Percentiles rank a stretch among this genome's conserved stretches.
phyloP scores from a whole-genome alignment of 805 yeast genomes.

The Danielia oregonensis region DNA sequence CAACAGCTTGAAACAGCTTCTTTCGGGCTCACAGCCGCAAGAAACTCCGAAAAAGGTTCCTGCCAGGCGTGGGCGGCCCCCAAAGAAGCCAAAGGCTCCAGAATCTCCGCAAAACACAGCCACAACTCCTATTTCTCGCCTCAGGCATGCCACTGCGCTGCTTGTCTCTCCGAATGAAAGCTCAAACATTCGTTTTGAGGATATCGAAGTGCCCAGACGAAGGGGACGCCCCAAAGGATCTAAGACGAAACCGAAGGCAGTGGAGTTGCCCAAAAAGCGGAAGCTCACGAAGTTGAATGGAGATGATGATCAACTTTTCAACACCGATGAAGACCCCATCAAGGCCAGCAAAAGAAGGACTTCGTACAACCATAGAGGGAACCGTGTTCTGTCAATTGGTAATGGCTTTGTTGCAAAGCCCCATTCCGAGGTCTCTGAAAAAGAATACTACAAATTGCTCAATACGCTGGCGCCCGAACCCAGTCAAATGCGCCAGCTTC shows the following conservation, averaged over 20 bases:
- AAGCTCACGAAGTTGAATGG: no score
- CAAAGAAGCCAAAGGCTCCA: conserved; percentile 1
- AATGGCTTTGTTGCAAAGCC: conserved; percentile 69
- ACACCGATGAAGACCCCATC: no score
- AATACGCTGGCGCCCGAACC: conserved; percentile 66
- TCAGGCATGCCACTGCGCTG: conserved; percentile 11
- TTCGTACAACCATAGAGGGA: conserved; percentile 60
- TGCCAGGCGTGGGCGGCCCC: conserved; percentile 3
- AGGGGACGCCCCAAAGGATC: conserved; percentile 3
- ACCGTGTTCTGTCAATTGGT: conserved; percentile 69
- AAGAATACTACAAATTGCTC: conserved; percentile 58
- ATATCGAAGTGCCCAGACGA: conserved; percentile 7
- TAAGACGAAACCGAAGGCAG: no score
- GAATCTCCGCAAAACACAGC: conserved; percentile 11
- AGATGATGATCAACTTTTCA: no score
- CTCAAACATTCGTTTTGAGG: conserved; percentile 7
- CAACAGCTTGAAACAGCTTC: conserved; percentile 15
- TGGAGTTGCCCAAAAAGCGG: no score
- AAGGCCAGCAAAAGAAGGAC: conserved; percentile 46
- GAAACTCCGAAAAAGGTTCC: conserved; percentile 3
- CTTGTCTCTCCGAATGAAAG: conserved; percentile 6
- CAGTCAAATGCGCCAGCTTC: conserved; percentile 63
- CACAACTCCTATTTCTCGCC: conserved; percentile 14
- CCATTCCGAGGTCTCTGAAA: conserved; percentile 53
- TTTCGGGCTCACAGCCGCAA: conserved; percentile 5